Base-by-base conservation (phyloP, 1,284 basidiomycete genomes). In the Cryptococcus sp. region DNA sequence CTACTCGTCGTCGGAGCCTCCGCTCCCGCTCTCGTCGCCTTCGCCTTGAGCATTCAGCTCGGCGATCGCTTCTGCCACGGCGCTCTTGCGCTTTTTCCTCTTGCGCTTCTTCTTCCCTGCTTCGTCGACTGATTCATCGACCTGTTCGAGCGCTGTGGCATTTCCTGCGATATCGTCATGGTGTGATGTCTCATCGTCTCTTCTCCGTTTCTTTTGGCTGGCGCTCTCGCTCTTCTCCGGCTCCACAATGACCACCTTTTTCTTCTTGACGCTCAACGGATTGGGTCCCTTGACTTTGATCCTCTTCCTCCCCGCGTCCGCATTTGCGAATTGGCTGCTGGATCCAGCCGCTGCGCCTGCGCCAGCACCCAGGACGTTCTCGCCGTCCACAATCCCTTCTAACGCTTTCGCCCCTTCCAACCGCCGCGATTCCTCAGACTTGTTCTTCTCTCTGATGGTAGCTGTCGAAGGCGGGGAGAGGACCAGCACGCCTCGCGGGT, bases 181-280 rank as follows among this genome's bases (percentile, higher is more conserved):
- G 13, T 35, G 30, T 10, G 30, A 35, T 2, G 30, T 41, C 0
- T 56, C 51, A 30, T 50, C 47, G 39, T 53, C 55, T 38, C 56
- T 52, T 22, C 50, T 38, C 41, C 61, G 52, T 39, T 60, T 60
- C 51, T 57, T 59, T 8, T 50, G 51, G 20, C 38, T 40, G 6
- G 47, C 54, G 2, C 25, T 47, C 22, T 53, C 52, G 7, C 49
- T 45, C 15, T 55, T 46, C 10, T 47, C 46, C 40, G 19, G 54
- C 54, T 49, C 55, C 65, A 39, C 54, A 47, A 16, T 50, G 15
- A n/a, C 50, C 16, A 25, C 19, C 71, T 84, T 88, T 80, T 93
- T 93, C 83, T 93, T 97, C 82, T 91, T 93, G 41, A 94, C 81
- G 60, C 91, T 93, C 4, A 99, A 82, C 16, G 95, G 93, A 79